Conservation (phyloP, 1,139 yeast species). For the Hanseniaspora gamundiae region DNA sequence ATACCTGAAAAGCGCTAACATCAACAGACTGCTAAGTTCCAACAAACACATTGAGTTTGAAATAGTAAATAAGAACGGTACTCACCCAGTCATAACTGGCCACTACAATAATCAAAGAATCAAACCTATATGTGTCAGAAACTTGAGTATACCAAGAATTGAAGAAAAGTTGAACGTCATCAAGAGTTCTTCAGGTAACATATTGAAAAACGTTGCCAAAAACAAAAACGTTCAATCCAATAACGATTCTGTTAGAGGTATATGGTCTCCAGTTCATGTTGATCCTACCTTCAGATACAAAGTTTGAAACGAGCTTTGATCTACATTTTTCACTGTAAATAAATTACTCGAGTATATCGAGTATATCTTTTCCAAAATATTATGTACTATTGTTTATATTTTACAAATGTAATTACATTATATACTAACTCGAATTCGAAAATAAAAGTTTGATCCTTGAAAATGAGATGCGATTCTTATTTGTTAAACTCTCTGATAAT, state of each 20-base stretch:
- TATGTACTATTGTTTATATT: no score
- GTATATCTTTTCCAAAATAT: no score
- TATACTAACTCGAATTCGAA: no score
- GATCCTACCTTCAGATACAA: not conserved
- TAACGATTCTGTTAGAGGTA: conserved; percentile 84
- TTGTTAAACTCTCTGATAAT: conserved; percentile 78
- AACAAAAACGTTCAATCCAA: conserved; percentile 68
- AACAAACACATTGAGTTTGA: conserved; percentile 64
- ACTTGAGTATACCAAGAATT: conserved; percentile 40
- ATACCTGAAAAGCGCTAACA: conserved; percentile 42
- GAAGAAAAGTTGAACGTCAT: conserved; percentile 41
- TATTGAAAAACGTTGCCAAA: conserved; percentile 43
- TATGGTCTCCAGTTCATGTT: conserved; percentile 89
- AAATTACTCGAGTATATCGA: no score
- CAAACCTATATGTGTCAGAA: conserved; percentile 53
- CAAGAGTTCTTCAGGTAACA: conserved; percentile 49
- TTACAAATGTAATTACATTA: no score
- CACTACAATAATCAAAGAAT: conserved; percentile 37
- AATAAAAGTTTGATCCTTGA: no score
- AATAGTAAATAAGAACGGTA: conserved; percentile 53
- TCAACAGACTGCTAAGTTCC: conserved; percentile 43
- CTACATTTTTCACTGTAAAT: not conserved
- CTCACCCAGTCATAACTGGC: conserved; percentile 66
- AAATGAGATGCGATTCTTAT: no score
- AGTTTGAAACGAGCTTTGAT: not conserved